A percentile compares a stretch with the other conserved stretches of the same genome.
These are phyloP conservation scores for Penicillium longicatenatum DNA, from an alignment of 495 filamentous ascomycete species.

Conservation along the genomic window DNA sequence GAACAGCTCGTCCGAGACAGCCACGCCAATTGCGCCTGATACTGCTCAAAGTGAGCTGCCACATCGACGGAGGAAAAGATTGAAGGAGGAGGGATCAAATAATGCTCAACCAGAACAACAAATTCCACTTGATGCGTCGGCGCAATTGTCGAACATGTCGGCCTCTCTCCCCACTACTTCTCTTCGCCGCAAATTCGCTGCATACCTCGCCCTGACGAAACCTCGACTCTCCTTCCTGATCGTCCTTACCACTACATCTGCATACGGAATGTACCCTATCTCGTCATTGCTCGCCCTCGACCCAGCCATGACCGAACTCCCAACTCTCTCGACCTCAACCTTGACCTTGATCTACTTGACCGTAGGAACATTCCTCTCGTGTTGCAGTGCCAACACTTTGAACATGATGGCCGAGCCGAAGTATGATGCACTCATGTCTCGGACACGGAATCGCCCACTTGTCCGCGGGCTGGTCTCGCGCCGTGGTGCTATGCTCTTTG, in stretches of 20 bases:
- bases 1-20: slow-evolving; percentile 11
- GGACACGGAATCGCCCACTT: slow-evolving; percentile 85
- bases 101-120: slow-evolving; percentile 30
- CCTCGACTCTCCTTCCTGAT: slow-evolving; percentile 91
- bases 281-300: slow-evolving; percentile 53
- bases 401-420: slow-evolving; percentile 96
- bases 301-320: slow-evolving; percentile 68
- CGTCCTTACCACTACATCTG: slow-evolving; percentile 84
- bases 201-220: slow-evolving; percentile 89
- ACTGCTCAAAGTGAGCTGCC: slow-evolving; percentile 41
- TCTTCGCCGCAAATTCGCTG: slow-evolving; percentile 73
- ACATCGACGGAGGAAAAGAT: slow-evolving; percentile 53
- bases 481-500: slow-evolving; percentile 79
- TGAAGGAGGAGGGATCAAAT: slow-evolving; percentile 43
- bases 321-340: slow-evolving; percentile 82
- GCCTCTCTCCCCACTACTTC: slow-evolving; percentile 68
- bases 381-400: slow-evolving; percentile 84
- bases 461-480: slow-evolving; percentile 78
- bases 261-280: slow-evolving; percentile 91
- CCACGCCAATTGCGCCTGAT: slow-evolving; percentile 24
- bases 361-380: slow-evolving; percentile 81
- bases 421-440: slow-evolving; percentile 88
- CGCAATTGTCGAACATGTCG: slow-evolving; percentile 72
- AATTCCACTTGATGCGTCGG: slow-evolving; percentile 82
- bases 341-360: slow-evolving; percentile 93